Percentiles rank a stretch among this genome's conserved stretches.
Evolutionary conservation across 768 basidiomycete genomes (phyloP).

Genomic region (Xerocomus spinulosus): DNA sequence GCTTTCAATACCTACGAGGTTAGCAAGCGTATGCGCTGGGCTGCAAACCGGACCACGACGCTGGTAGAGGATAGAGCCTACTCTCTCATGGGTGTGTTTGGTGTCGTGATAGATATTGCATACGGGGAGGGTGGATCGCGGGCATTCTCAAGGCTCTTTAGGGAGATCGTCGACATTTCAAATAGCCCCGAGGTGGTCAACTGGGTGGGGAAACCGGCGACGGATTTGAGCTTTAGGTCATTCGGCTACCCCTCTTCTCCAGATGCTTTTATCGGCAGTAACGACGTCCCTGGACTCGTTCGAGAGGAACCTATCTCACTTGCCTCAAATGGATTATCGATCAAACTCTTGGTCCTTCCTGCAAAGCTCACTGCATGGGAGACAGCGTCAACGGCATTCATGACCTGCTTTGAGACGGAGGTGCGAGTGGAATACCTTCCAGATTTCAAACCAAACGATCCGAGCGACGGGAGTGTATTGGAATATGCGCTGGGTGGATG

Average conservation of each 20-base stretch:
- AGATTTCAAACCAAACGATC: no score
- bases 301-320: neutral
- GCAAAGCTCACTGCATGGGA: neutral
- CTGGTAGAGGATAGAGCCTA: constrained; percentile 5
- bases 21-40: constrained; percentile 1
- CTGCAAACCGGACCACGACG: constrained; percentile 1
- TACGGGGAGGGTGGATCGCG: neutral
- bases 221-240: neutral
- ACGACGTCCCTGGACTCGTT: neutral
- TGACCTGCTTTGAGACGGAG: neutral
- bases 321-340: neutral
- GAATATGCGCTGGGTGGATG: no score
- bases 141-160: neutral
- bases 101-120: neutral
- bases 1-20: neutral
- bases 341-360: neutral
- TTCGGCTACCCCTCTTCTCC: neutral
- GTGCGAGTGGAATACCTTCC: no score
- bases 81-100: constrained; percentile 6
- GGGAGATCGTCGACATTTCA: neutral
- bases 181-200: neutral
- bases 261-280: neutral
- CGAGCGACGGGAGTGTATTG: no score
- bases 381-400: neutral
- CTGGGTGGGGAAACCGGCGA: neutral